Percentiles rank a stretch among this genome's conserved stretches.
Evolutionary conservation across 73 alveolate species (phyloP).

Genomic region (Halteria grandinella): DNA sequence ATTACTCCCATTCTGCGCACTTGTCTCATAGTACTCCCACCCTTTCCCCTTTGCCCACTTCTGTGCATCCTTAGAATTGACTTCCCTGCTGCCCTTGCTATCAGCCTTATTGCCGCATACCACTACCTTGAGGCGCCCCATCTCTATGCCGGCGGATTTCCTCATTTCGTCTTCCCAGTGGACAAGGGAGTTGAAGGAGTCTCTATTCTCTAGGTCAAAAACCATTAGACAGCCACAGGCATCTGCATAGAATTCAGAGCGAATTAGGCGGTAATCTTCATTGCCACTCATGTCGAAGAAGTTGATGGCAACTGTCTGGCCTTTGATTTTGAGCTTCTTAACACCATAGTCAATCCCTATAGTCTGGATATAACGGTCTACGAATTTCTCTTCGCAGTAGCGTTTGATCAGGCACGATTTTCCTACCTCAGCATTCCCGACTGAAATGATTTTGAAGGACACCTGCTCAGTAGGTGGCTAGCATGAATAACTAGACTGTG

Average conservation of each 20-base stretch:
- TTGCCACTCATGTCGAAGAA: slow-evolving; percentile 96
- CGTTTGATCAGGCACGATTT: slow-evolving; percentile 97
- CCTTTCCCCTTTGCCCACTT: slow-evolving; percentile 75
- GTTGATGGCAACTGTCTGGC: slow-evolving; percentile 86
- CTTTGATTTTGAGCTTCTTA: slow-evolving; percentile 89
- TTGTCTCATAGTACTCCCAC: slow-evolving; percentile 90
- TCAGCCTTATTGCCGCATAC: slow-evolving; percentile 91
- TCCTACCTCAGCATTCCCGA: slow-evolving; percentile 98
- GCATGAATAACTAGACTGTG: slow-evolving; percentile 27
- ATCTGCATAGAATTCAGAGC: slow-evolving; percentile 83
- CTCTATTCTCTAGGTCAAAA: slow-evolving; percentile 80
- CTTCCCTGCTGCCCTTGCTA: slow-evolving; percentile 78
- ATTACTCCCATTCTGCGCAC: slow-evolving; percentile 94
- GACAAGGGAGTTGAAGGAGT: slow-evolving; percentile 71
- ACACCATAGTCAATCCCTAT: slow-evolving; percentile 99
- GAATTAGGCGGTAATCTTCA: slow-evolving; percentile 88
- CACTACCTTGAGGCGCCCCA: slow-evolving; percentile 67
- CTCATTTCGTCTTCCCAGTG: slow-evolving; percentile 89
- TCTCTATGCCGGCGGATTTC: slow-evolving; percentile 72
- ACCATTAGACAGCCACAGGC: slow-evolving; percentile 86
- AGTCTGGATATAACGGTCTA: slow-evolving; percentile 94
- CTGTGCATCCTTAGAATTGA: slow-evolving; percentile 68
- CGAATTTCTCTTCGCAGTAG: slow-evolving; percentile 98
- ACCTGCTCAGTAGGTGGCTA: slow-evolving; percentile 58
- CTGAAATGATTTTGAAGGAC: slow-evolving; percentile 84